Conservation (phyloP, 345 rosid genomes). For the Schrenkiella parvula region DNA sequence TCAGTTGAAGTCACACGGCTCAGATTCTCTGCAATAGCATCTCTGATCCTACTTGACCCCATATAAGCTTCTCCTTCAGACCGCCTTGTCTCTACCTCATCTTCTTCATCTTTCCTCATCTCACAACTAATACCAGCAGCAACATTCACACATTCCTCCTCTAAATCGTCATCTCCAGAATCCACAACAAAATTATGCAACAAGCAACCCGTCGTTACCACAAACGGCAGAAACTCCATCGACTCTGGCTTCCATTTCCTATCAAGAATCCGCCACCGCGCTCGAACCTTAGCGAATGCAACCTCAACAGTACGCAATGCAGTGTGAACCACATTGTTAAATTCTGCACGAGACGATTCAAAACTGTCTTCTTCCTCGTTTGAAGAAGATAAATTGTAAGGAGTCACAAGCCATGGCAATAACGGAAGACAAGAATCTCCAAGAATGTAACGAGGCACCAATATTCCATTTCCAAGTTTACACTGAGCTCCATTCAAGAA, state of each 20-base stretch:
- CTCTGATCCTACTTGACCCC: conserved; percentile 45
- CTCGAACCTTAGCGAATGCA: conserved; percentile 50
- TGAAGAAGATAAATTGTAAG: conserved; percentile 31
- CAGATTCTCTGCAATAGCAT: conserved; percentile 58
- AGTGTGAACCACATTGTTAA: conserved; percentile 43
- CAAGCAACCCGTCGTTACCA: conserved; percentile 59
- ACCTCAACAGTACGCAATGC: conserved; percentile 42
- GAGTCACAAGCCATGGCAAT: conserved; percentile 71
- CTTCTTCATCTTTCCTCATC: conserved; percentile 12
- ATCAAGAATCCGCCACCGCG: conserved; percentile 62
- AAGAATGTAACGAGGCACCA: conserved; percentile 53
- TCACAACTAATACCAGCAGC: neutral
- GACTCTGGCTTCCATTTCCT: conserved; percentile 60
- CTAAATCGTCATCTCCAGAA: conserved; percentile 39
- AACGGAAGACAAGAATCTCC: conserved; percentile 71
- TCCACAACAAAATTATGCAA: conserved; percentile 67
- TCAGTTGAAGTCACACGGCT: conserved; percentile 39
- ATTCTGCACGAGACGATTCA: conserved; percentile 41
- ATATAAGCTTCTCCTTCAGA: conserved; percentile 45
- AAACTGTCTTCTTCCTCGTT: conserved; percentile 50
- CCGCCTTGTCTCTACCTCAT: conserved; percentile 30
- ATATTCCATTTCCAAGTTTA: conserved; percentile 40
- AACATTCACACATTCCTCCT: conserved; percentile 29
- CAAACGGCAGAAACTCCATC: conserved; percentile 54
- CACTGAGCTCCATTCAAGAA: conserved; percentile 45